Conservation (phyloP, 2,329 filamentous ascomycete species). For the Trichoderma oligosporum region DNA sequence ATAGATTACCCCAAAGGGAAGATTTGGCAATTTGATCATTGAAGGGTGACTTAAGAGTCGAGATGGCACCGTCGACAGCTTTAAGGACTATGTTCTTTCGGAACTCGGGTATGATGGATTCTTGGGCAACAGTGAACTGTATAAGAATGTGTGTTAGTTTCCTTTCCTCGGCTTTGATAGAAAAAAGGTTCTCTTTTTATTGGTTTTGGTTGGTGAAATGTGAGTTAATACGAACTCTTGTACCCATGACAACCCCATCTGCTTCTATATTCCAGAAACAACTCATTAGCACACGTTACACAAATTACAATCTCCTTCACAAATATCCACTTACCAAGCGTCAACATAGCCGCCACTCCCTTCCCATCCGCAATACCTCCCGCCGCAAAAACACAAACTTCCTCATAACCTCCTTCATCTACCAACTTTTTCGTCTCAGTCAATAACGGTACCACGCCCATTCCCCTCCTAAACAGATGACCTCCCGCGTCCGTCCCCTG, state of each 20-base stretch:
- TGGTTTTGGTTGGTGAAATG: background rate
- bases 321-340: slow-evolving; percentile 42
- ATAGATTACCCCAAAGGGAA: slow-evolving; percentile 40
- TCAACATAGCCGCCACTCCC: slow-evolving; percentile 52
- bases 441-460: slow-evolving; percentile 53
- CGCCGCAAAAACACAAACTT: slow-evolving; percentile 49
- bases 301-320: background rate
- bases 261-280: slow-evolving; percentile 33
- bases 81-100: slow-evolving; percentile 41
- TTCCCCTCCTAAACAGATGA: slow-evolving; percentile 54
- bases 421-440: slow-evolving; percentile 54
- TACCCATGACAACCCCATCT: slow-evolving; percentile 44
- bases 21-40: slow-evolving; percentile 40
- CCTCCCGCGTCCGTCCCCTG: slow-evolving; percentile 64
- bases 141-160: background rate
- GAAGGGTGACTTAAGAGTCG: slow-evolving; percentile 46
- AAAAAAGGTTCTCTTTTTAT: background rate
- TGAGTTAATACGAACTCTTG: slow-evolving; percentile 31
- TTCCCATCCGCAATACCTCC: slow-evolving; percentile 58
- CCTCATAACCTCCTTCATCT: slow-evolving; percentile 33
- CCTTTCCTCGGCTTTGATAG: background rate
- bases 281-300: slow-evolving; percentile 14
- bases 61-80: slow-evolving; percentile 41
- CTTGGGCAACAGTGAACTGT: slow-evolving; percentile 43
- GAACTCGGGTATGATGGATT: slow-evolving; percentile 41